Conservation (phyloP, 2,329 filamentous ascomycete species). For the Aspergillus transmontanensis region DNA sequence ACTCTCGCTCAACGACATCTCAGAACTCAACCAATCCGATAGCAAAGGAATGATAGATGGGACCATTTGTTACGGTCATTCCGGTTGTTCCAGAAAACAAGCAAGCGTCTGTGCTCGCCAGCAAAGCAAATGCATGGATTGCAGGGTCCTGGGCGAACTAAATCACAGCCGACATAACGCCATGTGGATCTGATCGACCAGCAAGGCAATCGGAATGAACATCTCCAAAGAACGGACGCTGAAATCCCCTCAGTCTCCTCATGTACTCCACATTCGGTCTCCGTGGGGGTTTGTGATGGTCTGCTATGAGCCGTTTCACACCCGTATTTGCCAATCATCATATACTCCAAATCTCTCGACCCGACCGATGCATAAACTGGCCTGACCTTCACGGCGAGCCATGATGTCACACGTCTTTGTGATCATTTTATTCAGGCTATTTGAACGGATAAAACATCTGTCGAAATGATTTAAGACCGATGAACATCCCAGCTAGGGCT, state of each 20-base stretch:
- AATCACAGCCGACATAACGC: neutral
- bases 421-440: slow-evolving; percentile 1
- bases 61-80: too few relatives aligned
- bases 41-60: neutral
- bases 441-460: neutral
- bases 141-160: neutral
- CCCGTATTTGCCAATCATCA: neutral
- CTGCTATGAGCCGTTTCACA: neutral
- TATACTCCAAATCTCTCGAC: neutral
- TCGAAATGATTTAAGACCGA: neutral
- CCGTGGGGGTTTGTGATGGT: neutral
- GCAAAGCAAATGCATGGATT: neutral
- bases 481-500: too few relatives aligned
- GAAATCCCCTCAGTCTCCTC: neutral
- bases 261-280: neutral
- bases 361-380: neutral
- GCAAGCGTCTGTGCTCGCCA: neutral
- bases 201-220: neutral
- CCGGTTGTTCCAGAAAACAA: neutral
- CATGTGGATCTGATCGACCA: neutral
- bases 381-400: neutral
- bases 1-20: neutral
- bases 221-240: neutral
- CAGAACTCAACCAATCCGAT: neutral
- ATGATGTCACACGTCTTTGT: neutral